A percentile compares a stretch with the other conserved stretches of the same genome.
These are phyloP conservation scores for Globisporangium paroecandrum DNA, from an alignment of 352 stramenopile species.

Conservation along the genomic window DNA sequence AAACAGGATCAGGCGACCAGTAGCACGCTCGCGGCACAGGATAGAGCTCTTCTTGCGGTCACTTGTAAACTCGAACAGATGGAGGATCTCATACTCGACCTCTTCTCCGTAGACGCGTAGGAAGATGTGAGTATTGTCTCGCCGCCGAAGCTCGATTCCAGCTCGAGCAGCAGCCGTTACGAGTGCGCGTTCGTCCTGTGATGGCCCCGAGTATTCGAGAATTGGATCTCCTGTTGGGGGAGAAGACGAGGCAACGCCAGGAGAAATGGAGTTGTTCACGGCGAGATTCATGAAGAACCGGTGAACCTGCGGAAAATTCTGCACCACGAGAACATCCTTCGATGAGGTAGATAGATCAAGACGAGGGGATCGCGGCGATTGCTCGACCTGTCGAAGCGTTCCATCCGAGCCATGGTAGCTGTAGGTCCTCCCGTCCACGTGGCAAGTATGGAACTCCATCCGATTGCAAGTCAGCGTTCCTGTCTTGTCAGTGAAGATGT, in stretches of 20 bases:
- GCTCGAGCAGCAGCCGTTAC: conserved; percentile 48
- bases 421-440: conserved; percentile 78
- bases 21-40: conserved; percentile 30
- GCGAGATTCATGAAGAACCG: conserved; percentile 55
- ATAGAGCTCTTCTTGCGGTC: conserved; percentile 72
- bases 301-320: conserved; percentile 27
- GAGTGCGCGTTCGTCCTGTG: conserved; percentile 70
- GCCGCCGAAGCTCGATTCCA: conserved; percentile 35
- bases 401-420: conserved; percentile 32
- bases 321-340: conserved; percentile 1
- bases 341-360: neutral
- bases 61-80: conserved; percentile 61
- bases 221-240: conserved; percentile 6
- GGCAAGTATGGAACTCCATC: conserved; percentile 93
- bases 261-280: conserved; percentile 57
- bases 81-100: conserved; percentile 40
- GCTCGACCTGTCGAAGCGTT: conserved; percentile 25
- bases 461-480: conserved; percentile 91
- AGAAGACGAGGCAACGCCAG: conserved; percentile 16
- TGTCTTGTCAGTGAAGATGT: conserved; percentile 96
- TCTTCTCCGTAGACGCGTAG: conserved; percentile 31
- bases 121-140: conserved; percentile 29
- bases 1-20: conserved; percentile 40
- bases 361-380: neutral
- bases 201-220: conserved; percentile 72